A percentile compares a stretch with the other conserved stretches of the same genome.
Conservation (phyloP, 2,329 filamentous ascomycete species). For the Pestalotiopsis sp. region DNA sequence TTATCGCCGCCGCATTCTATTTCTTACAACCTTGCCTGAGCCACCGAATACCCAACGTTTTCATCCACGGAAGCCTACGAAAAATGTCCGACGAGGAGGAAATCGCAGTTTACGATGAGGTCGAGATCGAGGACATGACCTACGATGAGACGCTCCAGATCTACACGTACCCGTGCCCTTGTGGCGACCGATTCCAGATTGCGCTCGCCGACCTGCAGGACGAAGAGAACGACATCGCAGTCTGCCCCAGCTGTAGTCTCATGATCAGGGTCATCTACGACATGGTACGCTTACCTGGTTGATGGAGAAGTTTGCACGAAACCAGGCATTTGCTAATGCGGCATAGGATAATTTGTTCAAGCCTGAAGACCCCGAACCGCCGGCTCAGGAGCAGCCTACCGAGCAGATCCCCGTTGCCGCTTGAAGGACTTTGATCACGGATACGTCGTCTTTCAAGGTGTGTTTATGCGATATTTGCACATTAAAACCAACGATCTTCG, state of each 20-base stretch:
- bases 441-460: not conserved
- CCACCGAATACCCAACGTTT: not conserved
- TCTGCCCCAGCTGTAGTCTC: constrained; percentile 94
- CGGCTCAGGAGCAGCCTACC: constrained; percentile 23
- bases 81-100: constrained; percentile 62
- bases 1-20: not conserved
- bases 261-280: constrained; percentile 98
- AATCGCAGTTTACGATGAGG: constrained; percentile 88
- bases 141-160: constrained; percentile 81
- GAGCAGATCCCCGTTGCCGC: constrained; percentile 31
- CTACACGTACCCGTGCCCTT: constrained; percentile 96
- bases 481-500: not conserved
- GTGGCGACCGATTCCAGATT: constrained; percentile 95
- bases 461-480: not conserved
- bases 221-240: constrained; percentile 84
- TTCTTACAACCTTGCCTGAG: not conserved
- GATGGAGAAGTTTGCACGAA: not conserved
- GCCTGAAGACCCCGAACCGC: constrained; percentile 29
- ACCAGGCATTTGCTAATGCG: not conserved
- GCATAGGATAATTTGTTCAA: constrained; percentile 31
- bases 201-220: constrained; percentile 82
- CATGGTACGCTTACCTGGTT: constrained; percentile 54
- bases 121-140: constrained; percentile 99
- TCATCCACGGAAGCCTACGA: constrained; percentile 17
- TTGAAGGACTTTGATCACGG: constrained; percentile 14